Evolutionary conservation across 257 asterid genomes (phyloP), one percentile per base, ranked within the genome.

Genomic region (Petunia secreta): DNA sequence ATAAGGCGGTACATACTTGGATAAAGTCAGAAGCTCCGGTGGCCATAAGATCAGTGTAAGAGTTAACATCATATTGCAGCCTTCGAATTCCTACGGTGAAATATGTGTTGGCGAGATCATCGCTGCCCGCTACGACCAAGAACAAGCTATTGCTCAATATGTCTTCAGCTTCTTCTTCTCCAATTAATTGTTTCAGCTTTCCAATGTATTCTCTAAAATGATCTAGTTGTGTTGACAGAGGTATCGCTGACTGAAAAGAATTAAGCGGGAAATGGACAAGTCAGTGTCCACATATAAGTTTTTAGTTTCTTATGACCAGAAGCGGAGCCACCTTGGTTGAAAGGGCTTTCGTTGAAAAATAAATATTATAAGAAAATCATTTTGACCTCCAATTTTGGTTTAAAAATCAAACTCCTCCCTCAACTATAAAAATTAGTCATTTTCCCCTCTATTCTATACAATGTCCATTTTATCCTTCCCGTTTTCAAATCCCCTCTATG

Each of bases 21-120:
- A 85, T 65, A 68, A 94, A 89, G 75, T 15, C 75, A 65, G 97
- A 83, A 80, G 97, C 97, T 1, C 86, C 84, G 64, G 87, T 78
- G 36, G 88, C 88, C 74, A 94, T 25, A 48, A 92, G 87, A 78
- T 91, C 91, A 16, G 91, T 79, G 36, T 94, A 94, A 3, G 92
- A 78, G 58, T 87, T 46, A 39, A 91, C 11, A 64, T 90, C 88
- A 15, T 90, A 89, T 10, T 88, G 87, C 2, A 34, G 16, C 37
- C 80, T 65, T 4, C 80, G 73, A 16, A 81, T 1, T 25, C 92
- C 90, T n/a, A 91, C 2, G 53, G 94, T 85, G 85, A 84, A 92
- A 83, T 94, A 94, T 63, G 98, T 94, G 52, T 94, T 94, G 44
- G 92, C 95, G 44, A 94, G 87, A 76, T 94, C 98, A 82, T 91